A percentile compares a stretch with the other conserved stretches of the same genome.
phyloP scores from a whole-genome alignment of 2,329 filamentous ascomycete genomes.

The Monosporascus cannonballus region DNA sequence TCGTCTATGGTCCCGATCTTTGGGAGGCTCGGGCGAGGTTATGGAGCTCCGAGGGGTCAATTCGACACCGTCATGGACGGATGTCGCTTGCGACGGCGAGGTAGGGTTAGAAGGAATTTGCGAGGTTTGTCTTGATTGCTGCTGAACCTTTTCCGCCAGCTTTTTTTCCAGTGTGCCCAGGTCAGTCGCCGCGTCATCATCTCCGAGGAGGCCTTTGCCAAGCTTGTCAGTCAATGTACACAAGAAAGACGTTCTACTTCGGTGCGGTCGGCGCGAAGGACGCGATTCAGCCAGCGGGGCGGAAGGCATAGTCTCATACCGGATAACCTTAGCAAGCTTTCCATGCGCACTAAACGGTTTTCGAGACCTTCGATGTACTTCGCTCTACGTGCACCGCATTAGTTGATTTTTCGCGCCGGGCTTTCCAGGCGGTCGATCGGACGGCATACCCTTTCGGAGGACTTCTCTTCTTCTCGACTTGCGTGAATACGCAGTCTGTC shows the following conservation, averaged over 20 bases:
- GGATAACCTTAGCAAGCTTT: conserved; percentile 79
- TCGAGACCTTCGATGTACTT: conserved; percentile 98
- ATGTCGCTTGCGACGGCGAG: conserved; percentile 43
- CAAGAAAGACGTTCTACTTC: background rate
- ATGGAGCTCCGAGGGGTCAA: conserved; percentile 49
- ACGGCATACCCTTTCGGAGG: conserved; percentile 82
- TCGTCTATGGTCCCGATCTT: conserved; percentile 32
- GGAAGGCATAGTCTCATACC: conserved; percentile 37
- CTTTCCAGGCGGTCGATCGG: conserved; percentile 2
- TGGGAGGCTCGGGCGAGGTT: conserved; percentile 45
- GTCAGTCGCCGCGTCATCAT: conserved; percentile 83
- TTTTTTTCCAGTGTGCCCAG: conserved; percentile 82
- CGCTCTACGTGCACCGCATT: conserved; percentile 48
- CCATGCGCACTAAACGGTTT: conserved; percentile 92
- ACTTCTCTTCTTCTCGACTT: conserved; percentile 97
- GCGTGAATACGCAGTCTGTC: conserved; percentile 94
- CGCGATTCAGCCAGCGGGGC: background rate
- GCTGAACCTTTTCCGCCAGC: conserved; percentile 47
- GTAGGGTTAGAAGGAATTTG: conserved; percentile 43
- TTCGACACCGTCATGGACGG: conserved; percentile 34
- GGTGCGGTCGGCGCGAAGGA: conserved; percentile 15
- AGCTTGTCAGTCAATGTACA: background rate
- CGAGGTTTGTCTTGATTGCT: conserved; percentile 44
- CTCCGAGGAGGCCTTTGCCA: conserved; percentile 62
- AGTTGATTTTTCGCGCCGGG: conserved; percentile 1